Evolutionary conservation across 2,329 filamentous ascomycete genomes (phyloP).

Genomic region (Chrysoporthe puriensis): DNA sequence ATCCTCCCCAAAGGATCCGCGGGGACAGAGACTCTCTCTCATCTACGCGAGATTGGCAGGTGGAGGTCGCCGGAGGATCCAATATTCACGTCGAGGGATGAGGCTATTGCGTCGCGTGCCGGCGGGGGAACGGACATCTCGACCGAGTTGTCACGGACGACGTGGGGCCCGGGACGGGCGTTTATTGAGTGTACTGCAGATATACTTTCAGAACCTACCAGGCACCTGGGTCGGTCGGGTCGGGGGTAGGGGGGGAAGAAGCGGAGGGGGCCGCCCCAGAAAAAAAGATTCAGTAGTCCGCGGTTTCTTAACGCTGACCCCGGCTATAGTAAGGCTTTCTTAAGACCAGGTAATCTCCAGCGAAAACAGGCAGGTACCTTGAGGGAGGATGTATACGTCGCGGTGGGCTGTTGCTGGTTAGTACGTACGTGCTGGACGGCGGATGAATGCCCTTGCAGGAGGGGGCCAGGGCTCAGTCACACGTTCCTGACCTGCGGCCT

Average conservation of each 20-base stretch:
- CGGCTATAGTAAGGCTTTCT: not conserved
- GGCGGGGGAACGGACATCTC: not conserved
- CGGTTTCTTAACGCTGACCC: not conserved
- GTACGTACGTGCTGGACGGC: no score
- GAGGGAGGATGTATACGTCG: not conserved
- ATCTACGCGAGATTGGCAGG: slow-evolving; percentile 2
- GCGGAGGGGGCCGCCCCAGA: not conserved
- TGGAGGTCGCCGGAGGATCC: not conserved
- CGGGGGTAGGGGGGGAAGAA: no score
- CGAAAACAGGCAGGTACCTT: no score
- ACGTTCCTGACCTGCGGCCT: no score
- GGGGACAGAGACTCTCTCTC: not conserved
- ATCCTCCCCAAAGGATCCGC: not conserved
- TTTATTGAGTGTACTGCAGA: not conserved
- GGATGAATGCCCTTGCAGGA: not conserved
- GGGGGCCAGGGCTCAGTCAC: not conserved
- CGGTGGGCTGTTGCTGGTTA: not conserved
- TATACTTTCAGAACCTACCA: not conserved
- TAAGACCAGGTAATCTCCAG: not conserved
- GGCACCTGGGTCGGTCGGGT: not conserved
- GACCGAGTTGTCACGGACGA: not conserved
- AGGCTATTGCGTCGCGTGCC: not conserved
- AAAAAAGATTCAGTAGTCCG: not conserved
- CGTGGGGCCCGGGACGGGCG: not conserved
- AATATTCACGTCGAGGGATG: not conserved